These are phyloP conservation scores for Astragalus glycyphyllos DNA, from an alignment of 306 rosid genomes.

Conservation along the genomic window DNA sequence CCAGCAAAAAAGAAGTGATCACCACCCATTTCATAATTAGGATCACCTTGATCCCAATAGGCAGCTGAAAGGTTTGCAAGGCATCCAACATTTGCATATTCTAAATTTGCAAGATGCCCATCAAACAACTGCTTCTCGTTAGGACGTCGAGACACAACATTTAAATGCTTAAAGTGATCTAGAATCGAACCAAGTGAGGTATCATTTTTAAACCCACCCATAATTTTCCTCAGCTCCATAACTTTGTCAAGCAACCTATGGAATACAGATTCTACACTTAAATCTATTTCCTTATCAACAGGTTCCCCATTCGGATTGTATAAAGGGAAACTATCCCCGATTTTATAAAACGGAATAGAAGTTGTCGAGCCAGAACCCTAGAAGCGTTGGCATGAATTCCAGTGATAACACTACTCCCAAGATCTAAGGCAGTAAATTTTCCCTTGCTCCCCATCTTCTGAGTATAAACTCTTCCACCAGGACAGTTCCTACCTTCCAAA, in stretches of 20 bases:
- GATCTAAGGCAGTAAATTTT: constrained; percentile 72
- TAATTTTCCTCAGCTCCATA: constrained; percentile 82
- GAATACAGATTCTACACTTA: constrained; percentile 69
- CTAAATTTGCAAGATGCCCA: constrained; percentile 96
- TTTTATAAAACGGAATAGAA: constrained; percentile 93
- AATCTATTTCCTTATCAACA: too few relatives aligned
- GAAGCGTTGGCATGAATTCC: constrained; percentile 97
- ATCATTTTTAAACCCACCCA: constrained; percentile 84
- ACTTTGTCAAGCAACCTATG: constrained; percentile 91
- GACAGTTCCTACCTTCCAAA: constrained; percentile 86
- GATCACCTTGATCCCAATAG: constrained; percentile 97
- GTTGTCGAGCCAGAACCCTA: constrained; percentile 93
- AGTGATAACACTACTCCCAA: constrained; percentile 92
- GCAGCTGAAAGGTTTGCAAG: constrained; percentile 90
- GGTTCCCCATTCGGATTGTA: too few relatives aligned
- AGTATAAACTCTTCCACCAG: constrained; percentile 96
- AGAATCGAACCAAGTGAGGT: constrained; percentile 84
- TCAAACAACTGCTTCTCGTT: constrained; percentile 87
- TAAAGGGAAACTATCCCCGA: constrained; percentile 82
- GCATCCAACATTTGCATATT: constrained; percentile 96
- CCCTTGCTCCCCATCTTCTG: constrained; percentile 77
- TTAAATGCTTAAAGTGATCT: constrained; percentile 71
- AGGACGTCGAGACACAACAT: constrained; percentile 63
- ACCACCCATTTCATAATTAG: constrained; percentile 89
- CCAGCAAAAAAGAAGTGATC: constrained; percentile 98